A percentile compares a stretch with the other conserved stretches of the same genome.
Evolutionary conservation across 345 rosid species (phyloP).

Genomic region (Schrenkiella parvula): DNA sequence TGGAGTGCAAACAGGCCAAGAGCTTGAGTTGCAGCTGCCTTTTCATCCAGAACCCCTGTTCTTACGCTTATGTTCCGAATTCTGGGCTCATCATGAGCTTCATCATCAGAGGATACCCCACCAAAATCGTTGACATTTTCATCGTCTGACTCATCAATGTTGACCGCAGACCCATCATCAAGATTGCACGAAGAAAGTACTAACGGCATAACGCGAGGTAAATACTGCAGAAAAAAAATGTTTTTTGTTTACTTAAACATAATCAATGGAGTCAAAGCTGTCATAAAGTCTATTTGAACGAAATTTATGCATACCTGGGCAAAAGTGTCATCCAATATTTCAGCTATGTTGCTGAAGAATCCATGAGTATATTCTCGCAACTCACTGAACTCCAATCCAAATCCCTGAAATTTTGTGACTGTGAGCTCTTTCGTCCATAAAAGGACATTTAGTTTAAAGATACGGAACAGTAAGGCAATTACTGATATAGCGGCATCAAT

Average conservation of each 20-base stretch:
- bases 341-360: conserved; percentile 96
- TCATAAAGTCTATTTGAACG: conserved; percentile 17
- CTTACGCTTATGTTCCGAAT: conserved; percentile 93
- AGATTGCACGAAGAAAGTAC: conserved; percentile 93
- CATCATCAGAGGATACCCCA: conserved; percentile 98
- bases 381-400: conserved; percentile 86
- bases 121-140: conserved; percentile 81
- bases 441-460: background rate
- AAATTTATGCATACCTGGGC: conserved; percentile 52
- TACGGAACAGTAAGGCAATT: conserved; percentile 29
- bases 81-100: conserved; percentile 93
- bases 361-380: conserved; percentile 98
- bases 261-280: background rate
- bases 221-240: conserved; percentile 56
- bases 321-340: conserved; percentile 85
- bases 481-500: conserved; percentile 96
- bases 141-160: conserved; percentile 88
- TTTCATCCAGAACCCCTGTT: conserved; percentile 98
- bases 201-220: conserved; percentile 86
- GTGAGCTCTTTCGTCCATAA: conserved; percentile 12
- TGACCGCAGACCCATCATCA: conserved; percentile 97
- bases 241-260: background rate
- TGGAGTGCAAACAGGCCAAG: conserved; percentile 95
- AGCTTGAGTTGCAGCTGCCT: conserved; percentile 99
- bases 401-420: conserved; percentile 55